Percentiles rank a stretch among this genome's conserved stretches.
Evolutionary conservation across 2,329 filamentous ascomycete genomes (phyloP).

Genomic region (Paracoccidioides brasiliensis): DNA sequence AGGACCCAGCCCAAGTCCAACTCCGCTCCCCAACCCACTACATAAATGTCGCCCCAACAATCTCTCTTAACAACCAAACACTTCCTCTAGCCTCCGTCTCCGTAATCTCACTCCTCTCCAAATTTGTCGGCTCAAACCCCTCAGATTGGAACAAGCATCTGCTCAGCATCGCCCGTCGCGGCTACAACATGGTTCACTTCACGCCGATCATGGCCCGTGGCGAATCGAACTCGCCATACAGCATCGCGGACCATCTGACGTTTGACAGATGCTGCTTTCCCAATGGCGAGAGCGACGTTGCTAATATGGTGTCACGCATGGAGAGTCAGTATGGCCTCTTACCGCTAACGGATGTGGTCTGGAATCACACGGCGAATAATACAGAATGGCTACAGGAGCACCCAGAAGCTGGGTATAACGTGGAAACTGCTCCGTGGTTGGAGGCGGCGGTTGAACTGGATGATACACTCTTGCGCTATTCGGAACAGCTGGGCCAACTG

Average conservation of each 20-base stretch:
- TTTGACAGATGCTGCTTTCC: conserved; percentile 79
- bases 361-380: conserved; percentile 96
- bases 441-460: conserved; percentile 62
- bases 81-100: conserved; percentile 79
- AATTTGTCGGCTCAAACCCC: conserved; percentile 93
- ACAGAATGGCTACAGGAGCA: conserved; percentile 88
- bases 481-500: conserved; percentile 48
- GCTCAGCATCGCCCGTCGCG: conserved; percentile 71
- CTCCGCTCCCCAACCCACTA: conserved; percentile 67
- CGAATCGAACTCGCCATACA: conserved; percentile 90
- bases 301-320: conserved; percentile 64
- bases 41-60: conserved; percentile 77
- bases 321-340: conserved; percentile 74
- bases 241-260: conserved; percentile 77
- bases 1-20: conserved; percentile 17
- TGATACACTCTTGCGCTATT: conserved; percentile 53
- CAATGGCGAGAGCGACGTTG: conserved; percentile 68
- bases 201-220: conserved; percentile 84
- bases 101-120: conserved; percentile 87
- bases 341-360: conserved; percentile 87
- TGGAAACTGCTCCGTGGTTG: conserved; percentile 70
- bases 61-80: conserved; percentile 59
- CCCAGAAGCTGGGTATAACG: conserved; percentile 89
- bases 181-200: conserved; percentile 99
- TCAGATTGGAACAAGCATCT: conserved; percentile 83